Evolutionary conservation across 305 asterid genomes (phyloP).

Genomic region (Andrographis paniculata): DNA sequence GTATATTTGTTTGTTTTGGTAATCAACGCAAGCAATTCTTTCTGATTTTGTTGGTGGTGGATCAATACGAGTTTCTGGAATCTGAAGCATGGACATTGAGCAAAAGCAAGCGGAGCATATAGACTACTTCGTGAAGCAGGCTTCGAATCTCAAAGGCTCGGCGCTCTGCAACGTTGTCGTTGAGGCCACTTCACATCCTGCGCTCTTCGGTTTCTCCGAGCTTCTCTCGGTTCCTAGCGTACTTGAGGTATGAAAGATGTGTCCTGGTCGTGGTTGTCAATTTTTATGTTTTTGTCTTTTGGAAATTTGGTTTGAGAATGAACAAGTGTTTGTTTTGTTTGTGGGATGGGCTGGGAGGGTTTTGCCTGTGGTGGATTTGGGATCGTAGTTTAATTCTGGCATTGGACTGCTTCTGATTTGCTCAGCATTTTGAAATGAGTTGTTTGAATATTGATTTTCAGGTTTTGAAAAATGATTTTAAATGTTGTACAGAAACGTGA

Average conservation of each 20-base stretch:
- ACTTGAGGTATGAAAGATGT: constrained; percentile 36
- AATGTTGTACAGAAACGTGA: neutral
- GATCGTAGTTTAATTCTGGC: constrained; percentile 1
- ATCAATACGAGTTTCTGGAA: constrained; percentile 14
- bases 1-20: neutral
- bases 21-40: constrained; percentile 2
- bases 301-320: no score
- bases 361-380: constrained; percentile 8
- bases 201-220: constrained; percentile 95
- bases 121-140: constrained; percentile 72
- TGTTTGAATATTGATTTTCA: no score
- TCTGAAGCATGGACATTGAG: constrained; percentile 68
- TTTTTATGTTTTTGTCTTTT: no score
- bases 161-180: constrained; percentile 47
- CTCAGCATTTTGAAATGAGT: neutral
- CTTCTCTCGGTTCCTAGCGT: constrained; percentile 64
- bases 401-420: neutral
- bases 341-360: constrained; percentile 5
- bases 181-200: constrained; percentile 95
- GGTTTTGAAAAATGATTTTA: no score
- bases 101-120: constrained; percentile 86
- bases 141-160: constrained; percentile 45
- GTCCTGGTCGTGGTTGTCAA: neutral
- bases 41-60: constrained; percentile 13
- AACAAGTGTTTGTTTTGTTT: constrained; percentile 3